phyloP scores from a whole-genome alignment of 495 filamentous ascomycete species.

The Lophium mytilinum region DNA sequence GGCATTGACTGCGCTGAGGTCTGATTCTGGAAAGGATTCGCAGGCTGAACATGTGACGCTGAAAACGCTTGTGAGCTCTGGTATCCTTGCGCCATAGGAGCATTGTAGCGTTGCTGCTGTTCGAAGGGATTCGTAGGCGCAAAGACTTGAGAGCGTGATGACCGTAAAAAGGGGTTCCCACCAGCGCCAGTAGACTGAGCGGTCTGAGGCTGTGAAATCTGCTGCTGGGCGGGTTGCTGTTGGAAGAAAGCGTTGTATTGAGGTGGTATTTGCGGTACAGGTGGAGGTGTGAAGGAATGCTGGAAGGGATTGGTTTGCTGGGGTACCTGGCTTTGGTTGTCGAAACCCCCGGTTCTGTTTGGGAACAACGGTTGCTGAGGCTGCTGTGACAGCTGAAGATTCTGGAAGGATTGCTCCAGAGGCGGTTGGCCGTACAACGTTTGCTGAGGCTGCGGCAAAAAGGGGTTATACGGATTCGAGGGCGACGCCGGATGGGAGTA shows the following conservation, averaged over 20 bases:
- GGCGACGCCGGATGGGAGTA: conserved; percentile 16
- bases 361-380: conserved; percentile 67
- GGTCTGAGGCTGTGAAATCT: conserved; percentile 23
- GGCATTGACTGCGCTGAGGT: not conserved
- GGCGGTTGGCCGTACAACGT: conserved; percentile 6
- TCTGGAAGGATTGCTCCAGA: conserved; percentile 60
- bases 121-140: conserved; percentile 30
- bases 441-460: conserved; percentile 20
- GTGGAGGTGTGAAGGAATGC: conserved; percentile 47
- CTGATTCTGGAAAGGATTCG: conserved; percentile 3
- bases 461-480: conserved; percentile 27
- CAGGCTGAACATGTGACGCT: not conserved
- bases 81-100: not conserved
- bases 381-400: conserved; percentile 55
- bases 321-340: conserved; percentile 44
- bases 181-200: conserved; percentile 3
- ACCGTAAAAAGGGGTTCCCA: conserved; percentile 32
- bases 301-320: conserved; percentile 39
- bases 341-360: conserved; percentile 72
- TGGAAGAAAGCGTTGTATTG: conserved; percentile 40
- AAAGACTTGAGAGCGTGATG: conserved; percentile 30
- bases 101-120: not conserved
- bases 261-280: conserved; percentile 46
- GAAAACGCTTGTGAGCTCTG: not conserved
- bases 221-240: conserved; percentile 32